Evolutionary conservation across 1,284 basidiomycete genomes (phyloP), one percentile per base, ranked within the genome.

Genomic region (Ganoderma meredithae): DNA sequence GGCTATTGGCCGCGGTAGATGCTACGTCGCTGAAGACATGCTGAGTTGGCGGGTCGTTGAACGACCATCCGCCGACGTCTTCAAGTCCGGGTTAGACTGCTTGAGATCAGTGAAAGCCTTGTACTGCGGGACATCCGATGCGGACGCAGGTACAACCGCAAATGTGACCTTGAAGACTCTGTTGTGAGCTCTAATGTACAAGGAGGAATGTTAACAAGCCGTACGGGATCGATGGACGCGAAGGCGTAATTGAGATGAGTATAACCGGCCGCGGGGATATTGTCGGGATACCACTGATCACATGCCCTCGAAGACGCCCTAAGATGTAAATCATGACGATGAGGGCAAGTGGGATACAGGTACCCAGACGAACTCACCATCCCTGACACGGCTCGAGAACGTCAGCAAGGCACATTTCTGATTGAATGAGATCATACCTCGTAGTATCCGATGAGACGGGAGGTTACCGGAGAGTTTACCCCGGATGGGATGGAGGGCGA

Each of bases 1-100:
- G 44, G 44, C 44, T 19, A 10, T 47, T 47, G 8, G n/a, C 44
- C 7, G 44, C 3, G n/a, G 44, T 63, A 5, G 71, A 69, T 1
- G 67, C 69, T 19, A 72, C 31, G 1, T 70, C 62, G 31, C 64
- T 66, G 62, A 73, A 73, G 53, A 72, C 61, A 12, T 49, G 66
- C 43, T 69, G 67, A 1, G 72, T 73, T 7, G 72, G 72, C 3
- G 71, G 71, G 59, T 73, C 71, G 44, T 72, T 72, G 69, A 72
- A 72, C 12, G 64, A 33, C 69, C 69, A 70, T 19, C 61, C 61
- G 6, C 70, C 71, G 22, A 73, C 5, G 63, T 65, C 62, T 72
- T 72, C 56, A 73, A 53, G 25, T 59, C 60, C 39, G 71, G 67
- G 43, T 70, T 72, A 8, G 44, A 31, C 44, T 72, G 61, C 53